Conservation (phyloP, 2,329 filamentous ascomycete species). For the Chaetomiaceae sp. region DNA sequence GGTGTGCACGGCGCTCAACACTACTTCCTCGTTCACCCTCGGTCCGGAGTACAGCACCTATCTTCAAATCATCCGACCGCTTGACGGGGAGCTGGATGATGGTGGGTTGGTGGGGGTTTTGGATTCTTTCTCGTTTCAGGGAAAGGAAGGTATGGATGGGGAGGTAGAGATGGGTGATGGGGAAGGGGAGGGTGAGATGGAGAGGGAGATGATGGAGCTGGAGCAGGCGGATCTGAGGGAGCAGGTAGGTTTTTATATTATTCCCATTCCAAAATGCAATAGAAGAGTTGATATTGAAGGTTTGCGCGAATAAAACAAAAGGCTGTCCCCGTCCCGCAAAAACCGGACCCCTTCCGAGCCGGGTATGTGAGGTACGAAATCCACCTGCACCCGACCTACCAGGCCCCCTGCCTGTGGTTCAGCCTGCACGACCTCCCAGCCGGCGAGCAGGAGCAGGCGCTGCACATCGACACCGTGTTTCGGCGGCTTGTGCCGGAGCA, state of each 20-base stretch:
- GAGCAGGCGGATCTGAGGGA: slow-evolving; percentile 45
- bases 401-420: slow-evolving; percentile 73
- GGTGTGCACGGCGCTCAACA: slow-evolving; percentile 48
- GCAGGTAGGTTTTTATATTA: slow-evolving; percentile 36
- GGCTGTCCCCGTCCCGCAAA: slow-evolving; percentile 15
- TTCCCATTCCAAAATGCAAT: too few species aligned
- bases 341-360: slow-evolving; percentile 1
- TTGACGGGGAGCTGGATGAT: slow-evolving; percentile 43
- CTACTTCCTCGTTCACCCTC: slow-evolving; percentile 34
- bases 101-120: slow-evolving; percentile 45
- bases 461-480: slow-evolving; percentile 67
- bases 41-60: slow-evolving; percentile 48
- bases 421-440: slow-evolving; percentile 55
- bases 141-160: too few species aligned
- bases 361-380: slow-evolving; percentile 66
- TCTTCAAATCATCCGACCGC: slow-evolving; percentile 52
- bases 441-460: slow-evolving; percentile 52
- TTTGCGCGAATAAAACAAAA: slow-evolving; percentile 5
- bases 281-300: background rate
- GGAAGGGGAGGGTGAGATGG: slow-evolving; percentile 2
- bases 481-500: slow-evolving; percentile 63
- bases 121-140: slow-evolving; percentile 41
- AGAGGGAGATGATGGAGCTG: slow-evolving; percentile 43
- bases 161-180: background rate
- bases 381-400: slow-evolving; percentile 69